phyloP scores from a whole-genome alignment of 306 rosid species.

The Cicer chorassanicum region DNA sequence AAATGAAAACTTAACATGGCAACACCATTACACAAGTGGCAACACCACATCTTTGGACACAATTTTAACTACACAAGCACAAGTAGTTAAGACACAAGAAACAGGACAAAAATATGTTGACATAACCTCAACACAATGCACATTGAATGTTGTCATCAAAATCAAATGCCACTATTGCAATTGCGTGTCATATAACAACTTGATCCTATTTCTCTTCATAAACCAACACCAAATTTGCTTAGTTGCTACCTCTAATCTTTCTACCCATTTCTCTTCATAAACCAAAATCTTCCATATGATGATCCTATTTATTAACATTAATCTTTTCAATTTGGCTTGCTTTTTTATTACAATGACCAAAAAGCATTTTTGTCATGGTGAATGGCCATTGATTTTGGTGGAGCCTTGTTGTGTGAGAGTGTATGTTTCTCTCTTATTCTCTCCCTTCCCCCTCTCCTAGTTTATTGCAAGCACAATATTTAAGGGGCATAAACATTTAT shows the following conservation, averaged over 20 bases:
- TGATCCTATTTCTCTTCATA: neutral
- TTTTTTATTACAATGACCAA: constrained; percentile 35
- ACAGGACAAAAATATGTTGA: constrained; percentile 60
- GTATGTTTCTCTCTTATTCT: constrained; percentile 21
- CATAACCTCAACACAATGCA: constrained; percentile 50
- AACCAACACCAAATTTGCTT: neutral
- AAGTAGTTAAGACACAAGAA: neutral
- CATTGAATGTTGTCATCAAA: constrained; percentile 54
- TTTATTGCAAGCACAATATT: neutral
- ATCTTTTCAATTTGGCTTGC: constrained; percentile 21
- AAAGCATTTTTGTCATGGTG: neutral
- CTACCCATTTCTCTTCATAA: neutral
- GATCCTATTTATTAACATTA: constrained; percentile 24
- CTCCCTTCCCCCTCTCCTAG: neutral
- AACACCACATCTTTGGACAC: neutral
- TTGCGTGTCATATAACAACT: constrained; percentile 11
- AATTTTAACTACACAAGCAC: neutral
- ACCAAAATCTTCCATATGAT: neutral
- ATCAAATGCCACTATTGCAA: constrained; percentile 28
- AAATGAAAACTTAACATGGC: constrained; percentile 2
- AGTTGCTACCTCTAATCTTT: neutral
- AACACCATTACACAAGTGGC: neutral
- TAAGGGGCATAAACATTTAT: neutral
- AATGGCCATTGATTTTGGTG: constrained; percentile 35
- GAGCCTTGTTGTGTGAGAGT: constrained; percentile 16